Percentiles rank a stretch among this genome's conserved stretches.
phyloP scores from a whole-genome alignment of 2,329 filamentous ascomycete species.

The Pseudogymnoascus sp. region DNA sequence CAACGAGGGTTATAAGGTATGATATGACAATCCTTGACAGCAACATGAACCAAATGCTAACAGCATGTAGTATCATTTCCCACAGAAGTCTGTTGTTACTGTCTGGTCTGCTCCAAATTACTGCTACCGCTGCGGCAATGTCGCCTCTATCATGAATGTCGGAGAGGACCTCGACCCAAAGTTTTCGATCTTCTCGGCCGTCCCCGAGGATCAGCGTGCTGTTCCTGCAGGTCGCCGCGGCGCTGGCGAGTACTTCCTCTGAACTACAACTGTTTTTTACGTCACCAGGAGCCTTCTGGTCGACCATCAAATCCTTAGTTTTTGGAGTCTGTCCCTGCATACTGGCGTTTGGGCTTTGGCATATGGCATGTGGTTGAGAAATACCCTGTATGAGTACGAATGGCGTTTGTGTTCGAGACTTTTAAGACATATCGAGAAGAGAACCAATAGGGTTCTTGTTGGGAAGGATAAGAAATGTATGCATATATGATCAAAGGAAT shows the following conservation, averaged over 20 bases:
- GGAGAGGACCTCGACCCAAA: slow-evolving; percentile 76
- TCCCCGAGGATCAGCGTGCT: slow-evolving; percentile 76
- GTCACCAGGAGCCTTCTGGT: slow-evolving; percentile 9
- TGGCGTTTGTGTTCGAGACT: slow-evolving; percentile 8
- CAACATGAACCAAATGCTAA: slow-evolving; percentile 24
- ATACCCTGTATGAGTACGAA: slow-evolving; percentile 11
- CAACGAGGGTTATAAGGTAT: slow-evolving; percentile 65
- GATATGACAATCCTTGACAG: slow-evolving; percentile 8
- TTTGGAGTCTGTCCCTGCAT: slow-evolving; percentile 9
- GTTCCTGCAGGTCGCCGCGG: slow-evolving; percentile 63
- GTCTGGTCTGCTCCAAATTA: slow-evolving; percentile 50
- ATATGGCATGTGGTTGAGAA: slow-evolving; percentile 12
- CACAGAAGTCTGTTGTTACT: slow-evolving; percentile 84
- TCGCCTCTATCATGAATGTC: slow-evolving; percentile 80
- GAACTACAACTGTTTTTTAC: slow-evolving; percentile 17
- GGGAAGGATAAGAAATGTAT: slow-evolving; percentile 3
- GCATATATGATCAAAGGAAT: slow-evolving; percentile 9
- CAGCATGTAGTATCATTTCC: slow-evolving; percentile 68
- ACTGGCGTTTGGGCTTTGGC: slow-evolving; percentile 11
- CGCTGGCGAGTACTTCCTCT: slow-evolving; percentile 64
- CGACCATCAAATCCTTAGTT: neutral
- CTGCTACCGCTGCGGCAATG: slow-evolving; percentile 41
- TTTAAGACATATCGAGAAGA: neutral
- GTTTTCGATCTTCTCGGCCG: slow-evolving; percentile 86
- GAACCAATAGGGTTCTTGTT: neutral